Base-by-base conservation (phyloP, 768 basidiomycete genomes). In the Termitomyces sp. region DNA sequence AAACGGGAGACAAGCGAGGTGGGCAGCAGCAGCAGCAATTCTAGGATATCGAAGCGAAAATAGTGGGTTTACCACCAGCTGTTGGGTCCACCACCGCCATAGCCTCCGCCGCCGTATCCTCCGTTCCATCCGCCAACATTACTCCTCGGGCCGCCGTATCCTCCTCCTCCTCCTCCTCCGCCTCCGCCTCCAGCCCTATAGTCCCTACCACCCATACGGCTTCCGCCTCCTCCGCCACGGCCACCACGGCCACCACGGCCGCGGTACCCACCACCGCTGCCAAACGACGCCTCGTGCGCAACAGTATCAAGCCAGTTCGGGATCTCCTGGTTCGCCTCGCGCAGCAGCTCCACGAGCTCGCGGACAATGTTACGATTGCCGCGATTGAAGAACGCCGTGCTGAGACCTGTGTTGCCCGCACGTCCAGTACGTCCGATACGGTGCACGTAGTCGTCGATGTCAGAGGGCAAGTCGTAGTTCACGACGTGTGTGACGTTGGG, bases 401-500 rank as follows among this genome's bases (percentile, higher is more conserved):
- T 88, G 63, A 88, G 82, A 79, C 97, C 97, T 12, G 90, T 93
- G 80, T 99, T 99, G 50, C 97, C 97, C 9, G 97, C 97, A 84
- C 97, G 95, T 45, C 97, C 97, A 14, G 95, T 96, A 80, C 95
- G 91, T 80, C 94, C 94, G 67, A 95, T 96, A 68, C 94, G 95
- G 71, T 98, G 95, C 46, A 98, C 95, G 74, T 98, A 99, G 74
- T 99, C 97, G 69, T 98, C 97, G 62, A 99, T 95, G 76, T 98
- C 97, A 60, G 90, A 90, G 13, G 97, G 97, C 5, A 99, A 81
- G 71, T 98, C 97, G 74, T 98, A 98, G 74, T 98, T 96, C 79
- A 98, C 82, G 68, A 99, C 97, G 71, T 98, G 97, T 16, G 92
- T 97, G 69, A 99, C 97, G 73, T 99, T 97, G 61, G 97, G 97